Conservation (phyloP, 2,329 filamentous ascomycete genomes). For the Epichloe coenophiala region DNA sequence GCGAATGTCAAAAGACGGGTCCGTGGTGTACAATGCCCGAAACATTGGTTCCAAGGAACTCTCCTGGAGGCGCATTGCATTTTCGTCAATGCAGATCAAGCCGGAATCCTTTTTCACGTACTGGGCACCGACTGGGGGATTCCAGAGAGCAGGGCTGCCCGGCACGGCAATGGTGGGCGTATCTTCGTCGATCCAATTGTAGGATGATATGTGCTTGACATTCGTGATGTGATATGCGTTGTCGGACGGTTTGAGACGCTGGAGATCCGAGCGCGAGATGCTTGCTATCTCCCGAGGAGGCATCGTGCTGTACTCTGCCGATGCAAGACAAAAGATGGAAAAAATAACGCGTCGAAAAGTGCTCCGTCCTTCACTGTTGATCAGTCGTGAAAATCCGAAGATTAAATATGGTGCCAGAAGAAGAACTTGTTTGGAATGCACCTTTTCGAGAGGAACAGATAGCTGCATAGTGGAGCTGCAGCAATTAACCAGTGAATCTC, state of each 20-base stretch:
- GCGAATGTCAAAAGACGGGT: conserved; percentile 26
- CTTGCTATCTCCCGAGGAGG: background rate
- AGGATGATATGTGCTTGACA: conserved; percentile 29
- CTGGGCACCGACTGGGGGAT: conserved; percentile 13
- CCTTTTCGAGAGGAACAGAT: background rate
- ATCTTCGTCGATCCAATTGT: conserved; percentile 32
- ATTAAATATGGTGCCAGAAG: background rate
- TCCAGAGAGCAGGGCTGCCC: conserved; percentile 24
- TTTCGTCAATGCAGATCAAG: conserved; percentile 28
- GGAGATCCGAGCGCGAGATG: background rate
- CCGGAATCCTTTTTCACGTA: conserved; percentile 25
- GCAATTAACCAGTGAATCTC: background rate
- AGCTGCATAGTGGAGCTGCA: background rate
- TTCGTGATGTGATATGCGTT: conserved; percentile 18
- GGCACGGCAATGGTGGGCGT: conserved; percentile 31
- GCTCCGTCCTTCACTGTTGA: too few relatives aligned
- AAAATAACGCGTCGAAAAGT: too few relatives aligned
- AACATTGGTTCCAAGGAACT: conserved; percentile 34
- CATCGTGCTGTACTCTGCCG: background rate
- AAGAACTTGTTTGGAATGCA: background rate
- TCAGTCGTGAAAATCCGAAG: background rate
- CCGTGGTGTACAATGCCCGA: conserved; percentile 23
- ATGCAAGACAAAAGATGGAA: too few relatives aligned
- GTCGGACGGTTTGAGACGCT: background rate
- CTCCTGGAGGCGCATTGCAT: conserved; percentile 28